phyloP scores from a whole-genome alignment of 805 yeast species.

The Henningerozyma blattae region DNA sequence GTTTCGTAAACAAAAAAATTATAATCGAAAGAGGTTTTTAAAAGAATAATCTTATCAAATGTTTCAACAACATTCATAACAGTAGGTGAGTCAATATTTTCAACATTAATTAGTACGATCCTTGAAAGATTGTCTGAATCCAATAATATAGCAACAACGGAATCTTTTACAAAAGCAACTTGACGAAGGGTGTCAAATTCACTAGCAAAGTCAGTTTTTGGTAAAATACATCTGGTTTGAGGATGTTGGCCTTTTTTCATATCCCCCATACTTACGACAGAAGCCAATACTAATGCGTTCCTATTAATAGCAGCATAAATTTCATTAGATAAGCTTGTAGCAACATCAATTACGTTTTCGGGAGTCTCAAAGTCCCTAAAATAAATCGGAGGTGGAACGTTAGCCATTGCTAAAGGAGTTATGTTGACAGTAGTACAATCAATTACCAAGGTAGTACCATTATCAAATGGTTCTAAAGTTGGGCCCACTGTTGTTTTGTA shows the following conservation, averaged over 20 bases:
- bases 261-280: slow-evolving; percentile 30
- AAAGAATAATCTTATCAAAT: slow-evolving; percentile 38
- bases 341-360: slow-evolving; percentile 47
- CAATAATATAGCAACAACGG: slow-evolving; percentile 42
- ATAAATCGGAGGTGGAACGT: slow-evolving; percentile 90
- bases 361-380: slow-evolving; percentile 51
- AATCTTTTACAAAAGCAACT: slow-evolving; percentile 42
- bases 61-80: slow-evolving; percentile 32
- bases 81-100: slow-evolving; percentile 30
- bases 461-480: slow-evolving; percentile 50
- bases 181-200: slow-evolving; percentile 46
- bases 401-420: slow-evolving; percentile 76
- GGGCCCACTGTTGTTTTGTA: slow-evolving; percentile 58
- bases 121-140: slow-evolving; percentile 43
- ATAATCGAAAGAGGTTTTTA: slow-evolving; percentile 45
- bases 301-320: slow-evolving; percentile 46
- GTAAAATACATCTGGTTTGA: slow-evolving; percentile 23
- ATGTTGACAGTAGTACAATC: slow-evolving; percentile 64
- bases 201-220: slow-evolving; percentile 26
- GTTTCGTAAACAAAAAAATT: slow-evolving; percentile 43
- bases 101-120: slow-evolving; percentile 37
- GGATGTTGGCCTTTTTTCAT: slow-evolving; percentile 41
- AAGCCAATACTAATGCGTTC: slow-evolving; percentile 33
- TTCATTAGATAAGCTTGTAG: slow-evolving; percentile 50
- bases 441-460: slow-evolving; percentile 68